Conservation (phyloP, 129 eudicot species). For the Gnaphalium uliginosum region DNA sequence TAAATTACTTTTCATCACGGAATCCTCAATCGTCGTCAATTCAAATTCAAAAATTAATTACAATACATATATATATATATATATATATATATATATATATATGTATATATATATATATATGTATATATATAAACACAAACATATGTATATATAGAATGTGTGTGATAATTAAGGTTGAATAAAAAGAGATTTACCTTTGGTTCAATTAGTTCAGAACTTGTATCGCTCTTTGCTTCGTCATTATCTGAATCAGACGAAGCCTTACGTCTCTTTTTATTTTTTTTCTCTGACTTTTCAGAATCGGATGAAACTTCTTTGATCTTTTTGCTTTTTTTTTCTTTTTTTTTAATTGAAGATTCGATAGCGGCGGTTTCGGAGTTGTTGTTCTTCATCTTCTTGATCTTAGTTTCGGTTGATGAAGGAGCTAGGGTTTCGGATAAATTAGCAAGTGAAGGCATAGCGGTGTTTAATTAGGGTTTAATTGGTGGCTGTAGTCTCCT, state of each 20-base stretch:
- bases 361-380: constrained; percentile 38
- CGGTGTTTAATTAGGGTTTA: background rate
- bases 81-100: background rate
- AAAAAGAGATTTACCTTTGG: constrained; percentile 40
- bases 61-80: background rate
- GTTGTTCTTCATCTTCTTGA: constrained; percentile 41
- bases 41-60: no score
- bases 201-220: constrained; percentile 65
- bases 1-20: no score
- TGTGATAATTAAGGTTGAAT: background rate
- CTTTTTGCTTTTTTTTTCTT: constrained; percentile 56
- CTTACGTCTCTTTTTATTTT: constrained; percentile 61
- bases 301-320: constrained; percentile 34
- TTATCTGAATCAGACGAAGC: constrained; percentile 41
- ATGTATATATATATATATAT: background rate
- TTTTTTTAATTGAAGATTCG: constrained; percentile 40
- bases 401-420: constrained; percentile 33
- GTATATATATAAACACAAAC: no score
- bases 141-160: no score
- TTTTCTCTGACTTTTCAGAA: constrained; percentile 46
- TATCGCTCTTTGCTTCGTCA: constrained; percentile 65
- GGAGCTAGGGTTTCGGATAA: constrained; percentile 39
- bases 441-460: constrained; percentile 54
- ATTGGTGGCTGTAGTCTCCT: constrained; percentile 16
- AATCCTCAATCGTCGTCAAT: no score